These are phyloP conservation scores for Tylopilus subfusipes DNA, from an alignment of 768 basidiomycete genomes.

Conservation along the genomic window DNA sequence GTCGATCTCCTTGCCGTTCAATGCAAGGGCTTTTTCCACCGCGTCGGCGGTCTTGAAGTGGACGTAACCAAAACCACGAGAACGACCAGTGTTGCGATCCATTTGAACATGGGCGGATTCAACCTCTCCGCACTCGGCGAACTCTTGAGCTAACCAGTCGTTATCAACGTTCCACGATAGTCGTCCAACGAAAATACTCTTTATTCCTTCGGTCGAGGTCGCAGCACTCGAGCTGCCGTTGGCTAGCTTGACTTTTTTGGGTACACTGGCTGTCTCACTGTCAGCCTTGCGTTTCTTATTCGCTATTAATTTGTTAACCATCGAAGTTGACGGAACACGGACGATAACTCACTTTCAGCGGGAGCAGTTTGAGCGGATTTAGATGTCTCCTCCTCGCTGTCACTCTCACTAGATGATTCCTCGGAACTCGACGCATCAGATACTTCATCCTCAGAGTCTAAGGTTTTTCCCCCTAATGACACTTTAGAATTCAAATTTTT, in stretches of 20 bases:
- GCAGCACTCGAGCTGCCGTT: constrained; percentile 43
- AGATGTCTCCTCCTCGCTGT: constrained; percentile 5
- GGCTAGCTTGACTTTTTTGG: constrained; percentile 81
- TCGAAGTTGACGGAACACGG: not conserved
- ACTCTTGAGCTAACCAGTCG: constrained; percentile 91
- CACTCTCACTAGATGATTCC: constrained; percentile 8
- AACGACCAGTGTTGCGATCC: constrained; percentile 77
- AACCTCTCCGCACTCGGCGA: constrained; percentile 85
- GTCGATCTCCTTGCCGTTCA: constrained; percentile 89
- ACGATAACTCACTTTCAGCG: constrained; percentile 34
- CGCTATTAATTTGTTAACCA: constrained; percentile 1
- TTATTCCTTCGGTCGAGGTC: constrained; percentile 44
- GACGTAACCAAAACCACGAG: constrained; percentile 84
- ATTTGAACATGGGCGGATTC: constrained; percentile 84
- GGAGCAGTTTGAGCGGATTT: constrained; percentile 30
- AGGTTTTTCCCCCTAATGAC: not conserved
- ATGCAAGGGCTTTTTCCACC: constrained; percentile 73
- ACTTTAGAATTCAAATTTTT: not conserved
- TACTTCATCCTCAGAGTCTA: not conserved
- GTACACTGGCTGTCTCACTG: constrained; percentile 50
- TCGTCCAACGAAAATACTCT: constrained; percentile 85
- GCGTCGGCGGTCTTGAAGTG: constrained; percentile 68
- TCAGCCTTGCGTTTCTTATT: constrained; percentile 80
- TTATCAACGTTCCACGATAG: constrained; percentile 97
- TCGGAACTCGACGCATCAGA: constrained; percentile 12